Evolutionary conservation across 306 rosid genomes (phyloP).

Genomic region (Mucuna pruriens): DNA sequence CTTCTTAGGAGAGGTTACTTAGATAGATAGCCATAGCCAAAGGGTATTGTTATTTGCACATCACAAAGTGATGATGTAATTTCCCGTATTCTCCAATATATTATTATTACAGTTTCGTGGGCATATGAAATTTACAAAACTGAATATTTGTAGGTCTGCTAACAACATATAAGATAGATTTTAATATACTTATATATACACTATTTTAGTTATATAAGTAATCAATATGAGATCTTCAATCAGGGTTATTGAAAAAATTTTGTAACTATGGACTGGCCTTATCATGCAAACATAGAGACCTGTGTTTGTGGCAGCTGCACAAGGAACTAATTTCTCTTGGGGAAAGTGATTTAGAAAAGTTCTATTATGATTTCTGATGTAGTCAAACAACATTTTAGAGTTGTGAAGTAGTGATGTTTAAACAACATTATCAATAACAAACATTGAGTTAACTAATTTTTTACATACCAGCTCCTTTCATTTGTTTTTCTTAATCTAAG

Average conservation of each 20-base stretch:
- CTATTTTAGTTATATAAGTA: not conserved
- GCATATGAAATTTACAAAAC: no score
- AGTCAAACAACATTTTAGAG: not conserved
- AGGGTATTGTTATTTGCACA: not conserved
- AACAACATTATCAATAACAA: not conserved
- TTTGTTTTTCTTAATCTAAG: constrained; percentile 10
- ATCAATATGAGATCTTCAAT: not conserved
- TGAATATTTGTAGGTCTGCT: no score
- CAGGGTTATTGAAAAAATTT: not conserved
- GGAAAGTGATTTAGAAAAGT: not conserved
- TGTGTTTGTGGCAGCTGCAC: not conserved
- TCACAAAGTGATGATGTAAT: not conserved
- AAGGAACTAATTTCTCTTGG: not conserved
- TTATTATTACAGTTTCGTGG: no score
- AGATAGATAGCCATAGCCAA: constrained; percentile 12
- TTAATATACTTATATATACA: no score
- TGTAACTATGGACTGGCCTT: not conserved
- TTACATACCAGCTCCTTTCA: not conserved
- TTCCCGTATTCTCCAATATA: no score
- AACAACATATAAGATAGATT: no score
- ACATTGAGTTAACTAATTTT: not conserved
- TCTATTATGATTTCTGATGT: not conserved
- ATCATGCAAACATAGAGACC: not conserved
- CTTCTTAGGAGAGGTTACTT: not conserved
- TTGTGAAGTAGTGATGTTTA: not conserved